Base-by-base conservation (phyloP, 2,329 filamentous ascomycete species). In the Chrysoporthe puriensis region DNA sequence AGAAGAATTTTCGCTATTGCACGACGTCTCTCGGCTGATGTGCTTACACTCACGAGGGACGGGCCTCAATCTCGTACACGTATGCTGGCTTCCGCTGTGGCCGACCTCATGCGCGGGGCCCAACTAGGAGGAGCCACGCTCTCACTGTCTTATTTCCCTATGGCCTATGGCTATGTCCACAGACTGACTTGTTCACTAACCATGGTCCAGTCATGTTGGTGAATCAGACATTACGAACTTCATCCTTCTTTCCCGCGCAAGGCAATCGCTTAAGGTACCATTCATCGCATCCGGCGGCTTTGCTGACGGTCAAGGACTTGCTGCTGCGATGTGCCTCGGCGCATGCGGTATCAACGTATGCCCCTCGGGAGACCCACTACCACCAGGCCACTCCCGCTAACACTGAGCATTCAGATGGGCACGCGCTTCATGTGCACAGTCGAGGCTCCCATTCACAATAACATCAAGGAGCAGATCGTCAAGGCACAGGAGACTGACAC, bases 241-340 rank as follows among this genome's bases (percentile, higher is more conserved):
- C 78, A 94, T 96, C 76, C 87, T 99, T 26, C 87, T 98, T 63
- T 91, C 89, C 78, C 86, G 91, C 69, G 95, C 96, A 14, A 86
- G 96, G 16, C 96, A 98, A 81, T 86, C 89, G 1, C 87, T 99
- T 48, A 86, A 86, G 46, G 88, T 96, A 11, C 96, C 96, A 0
- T 99, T 98, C 79, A 97, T 99, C 76, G 96, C 96, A 0, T 96
- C 92, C 1, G 96, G 96, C 66, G 96, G 96, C 1, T 98, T 99
- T 76, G 95, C 94, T 14, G 96, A 99, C 77, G 96, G 96, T 0
- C 88, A 97, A 75, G 96, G 96, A 4, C 86, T 99, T 26, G 96
- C 96, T 0, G 96, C 95, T 2, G 96, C 96, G 8, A 83, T 99
- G 73, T 90, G 91, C 52, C 86, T 99, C 14, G 96, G 96, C 46